These are phyloP conservation scores for Geotrichum aggregatum DNA, from an alignment of 1,139 yeast species.

Conservation along the genomic window DNA sequence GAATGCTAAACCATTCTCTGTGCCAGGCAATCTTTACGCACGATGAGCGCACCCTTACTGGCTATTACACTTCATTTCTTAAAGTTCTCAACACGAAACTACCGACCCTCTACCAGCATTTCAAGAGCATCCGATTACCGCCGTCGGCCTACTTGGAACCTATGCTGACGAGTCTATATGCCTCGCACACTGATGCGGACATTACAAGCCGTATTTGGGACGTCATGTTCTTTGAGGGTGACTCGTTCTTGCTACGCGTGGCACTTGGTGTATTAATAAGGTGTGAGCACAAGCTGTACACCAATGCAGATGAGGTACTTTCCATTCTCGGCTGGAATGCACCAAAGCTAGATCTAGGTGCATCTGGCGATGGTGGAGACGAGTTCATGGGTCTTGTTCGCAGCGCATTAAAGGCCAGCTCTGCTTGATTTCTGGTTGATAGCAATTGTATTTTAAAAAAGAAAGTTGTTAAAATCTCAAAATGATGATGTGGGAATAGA, in stretches of 20 bases:
- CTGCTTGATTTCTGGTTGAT: too few species aligned
- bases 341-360: conserved; percentile 45
- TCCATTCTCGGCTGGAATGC: conserved; percentile 37
- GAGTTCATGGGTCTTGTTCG: conserved; percentile 48
- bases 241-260: conserved; percentile 47
- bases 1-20: conserved; percentile 41
- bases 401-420: conserved; percentile 32
- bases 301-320: conserved; percentile 47
- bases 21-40: conserved; percentile 30
- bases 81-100: conserved; percentile 45
- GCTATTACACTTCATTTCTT: conserved; percentile 45
- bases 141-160: conserved; percentile 41
- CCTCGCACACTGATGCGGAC: conserved; percentile 39
- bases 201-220: conserved; percentile 49
- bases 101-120: conserved; percentile 50
- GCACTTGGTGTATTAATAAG: conserved; percentile 48
- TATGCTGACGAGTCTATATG: conserved; percentile 39
- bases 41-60: conserved; percentile 35
- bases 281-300: conserved; percentile 52
- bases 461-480: too few species aligned
- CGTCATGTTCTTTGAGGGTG: conserved; percentile 59
- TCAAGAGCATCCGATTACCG: conserved; percentile 42
- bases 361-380: conserved; percentile 47
- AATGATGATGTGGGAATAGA: too few species aligned
- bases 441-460: too few species aligned